Conservation (phyloP, 352 stramenopile species). For the Pythium sp. region DNA sequence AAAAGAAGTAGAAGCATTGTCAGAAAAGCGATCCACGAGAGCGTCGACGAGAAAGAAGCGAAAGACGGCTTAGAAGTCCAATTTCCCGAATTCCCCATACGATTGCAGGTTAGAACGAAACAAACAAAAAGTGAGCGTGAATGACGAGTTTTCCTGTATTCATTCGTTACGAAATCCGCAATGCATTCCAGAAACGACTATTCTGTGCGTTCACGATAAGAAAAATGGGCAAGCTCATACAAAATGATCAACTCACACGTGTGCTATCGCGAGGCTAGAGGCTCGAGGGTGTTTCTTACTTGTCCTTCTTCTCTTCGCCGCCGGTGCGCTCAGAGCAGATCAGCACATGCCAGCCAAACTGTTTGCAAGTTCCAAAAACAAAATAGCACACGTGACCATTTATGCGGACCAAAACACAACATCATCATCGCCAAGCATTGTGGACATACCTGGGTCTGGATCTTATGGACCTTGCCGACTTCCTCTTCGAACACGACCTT, state of each 20-base stretch:
- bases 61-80: conserved; percentile 21
- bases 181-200: neutral
- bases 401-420: neutral
- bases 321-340: conserved; percentile 59
- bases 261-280: neutral
- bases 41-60: conserved; percentile 47
- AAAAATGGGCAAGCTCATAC: neutral
- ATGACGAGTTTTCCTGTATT: neutral
- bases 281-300: conserved; percentile 2
- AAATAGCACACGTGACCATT: neutral
- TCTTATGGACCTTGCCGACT: conserved; percentile 68
- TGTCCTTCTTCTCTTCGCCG: conserved; percentile 34
- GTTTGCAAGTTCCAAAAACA: conserved; percentile 4
- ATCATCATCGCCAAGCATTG: conserved; percentile 23
- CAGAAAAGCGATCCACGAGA: conserved; percentile 20
- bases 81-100: too few species aligned
- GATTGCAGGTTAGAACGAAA: too few species aligned
- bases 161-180: neutral
- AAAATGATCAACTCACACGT: neutral
- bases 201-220: neutral
- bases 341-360: conserved; percentile 80
- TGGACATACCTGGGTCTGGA: conserved; percentile 61
- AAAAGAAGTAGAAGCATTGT: neutral
- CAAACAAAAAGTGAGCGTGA: neutral
- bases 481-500: conserved; percentile 72